Base-by-base conservation (phyloP, 306 rosid species). In the Fragaria iinumae region DNA sequence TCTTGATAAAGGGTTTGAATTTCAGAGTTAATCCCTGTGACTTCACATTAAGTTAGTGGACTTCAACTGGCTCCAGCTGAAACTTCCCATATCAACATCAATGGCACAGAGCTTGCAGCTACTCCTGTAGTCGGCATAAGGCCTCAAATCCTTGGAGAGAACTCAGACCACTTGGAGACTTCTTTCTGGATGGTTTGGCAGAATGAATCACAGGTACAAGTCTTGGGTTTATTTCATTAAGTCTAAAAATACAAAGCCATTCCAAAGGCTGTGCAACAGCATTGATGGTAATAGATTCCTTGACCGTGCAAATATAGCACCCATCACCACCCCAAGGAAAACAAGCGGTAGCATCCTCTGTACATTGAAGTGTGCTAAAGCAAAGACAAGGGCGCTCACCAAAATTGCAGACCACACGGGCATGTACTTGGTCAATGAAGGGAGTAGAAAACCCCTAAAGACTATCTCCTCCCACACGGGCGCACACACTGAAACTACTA, bases 211-310 rank as follows among this genome's bases (percentile, higher is more conserved):
- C 60, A 75, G 72, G 76, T 65, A 60, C 73, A 74, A 69, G 21
- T 77, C 62, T 45, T 5, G 75, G 71, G 71, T 72, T 86, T 88
- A 92, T 78, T 82, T 95, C 98, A 92, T 91, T 49, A 96, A 71
- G 74, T 88, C 97, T 70, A 96, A 81, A 78, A 89, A 96, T 71
- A 96, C 96, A 45, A 92, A 96, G 77, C 90, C 94, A 77, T 96
- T 96, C 98, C 98, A 96, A 80, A 96, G 96, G 89, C 99, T 96
- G 81, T 96, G 99, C 93, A 92, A 88, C 60, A 96, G 85, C 93
- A 96, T 91, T 45, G 99, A 83, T 71, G 99, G 97, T 44, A 95
- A 82, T 53, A 95, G 91, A 82, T 95, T 95, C 84, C 91, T 91
- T 32, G 99, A 92, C 72, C 98, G 77, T n/a, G 96, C 87, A 60